These are phyloP conservation scores for Hymenoscyphus infarciens DNA, from an alignment of 2,329 filamentous ascomycete species.

Conservation along the genomic window DNA sequence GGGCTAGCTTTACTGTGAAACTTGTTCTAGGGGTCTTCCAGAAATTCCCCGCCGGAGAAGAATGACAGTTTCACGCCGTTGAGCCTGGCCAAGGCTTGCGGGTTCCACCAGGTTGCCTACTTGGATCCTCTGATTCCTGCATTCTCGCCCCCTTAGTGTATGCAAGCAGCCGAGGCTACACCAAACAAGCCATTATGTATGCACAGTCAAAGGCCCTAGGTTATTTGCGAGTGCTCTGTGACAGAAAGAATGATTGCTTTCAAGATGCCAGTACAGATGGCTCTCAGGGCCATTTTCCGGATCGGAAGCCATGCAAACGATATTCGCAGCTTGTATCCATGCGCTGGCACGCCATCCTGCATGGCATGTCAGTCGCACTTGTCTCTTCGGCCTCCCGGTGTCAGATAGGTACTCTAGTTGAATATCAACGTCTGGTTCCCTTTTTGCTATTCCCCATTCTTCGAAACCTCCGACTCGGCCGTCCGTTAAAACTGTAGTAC, in stretches of 20 bases:
- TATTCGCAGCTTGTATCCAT: slow-evolving; percentile 27
- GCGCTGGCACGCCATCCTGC: slow-evolving; percentile 34
- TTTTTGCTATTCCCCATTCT: slow-evolving; percentile 33
- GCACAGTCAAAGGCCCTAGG: slow-evolving; percentile 11
- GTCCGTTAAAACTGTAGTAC: slow-evolving; percentile 26
- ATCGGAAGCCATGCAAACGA: slow-evolving; percentile 19
- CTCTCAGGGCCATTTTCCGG: slow-evolving; percentile 25
- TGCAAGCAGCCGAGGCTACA: slow-evolving; percentile 18
- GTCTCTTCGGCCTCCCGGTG: slow-evolving; percentile 20
- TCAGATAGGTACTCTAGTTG: slow-evolving; percentile 22
- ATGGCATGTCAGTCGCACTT: slow-evolving; percentile 26
- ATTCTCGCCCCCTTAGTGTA: slow-evolving; percentile 15
- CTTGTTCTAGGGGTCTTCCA: slow-evolving; percentile 29
- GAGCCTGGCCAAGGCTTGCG: slow-evolving; percentile 30
- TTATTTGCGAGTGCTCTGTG: slow-evolving; percentile 16
- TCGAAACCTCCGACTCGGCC: slow-evolving; percentile 30
- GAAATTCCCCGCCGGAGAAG: slow-evolving; percentile 22
- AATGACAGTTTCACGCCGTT: slow-evolving; percentile 15
- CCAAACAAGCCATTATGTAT: slow-evolving; percentile 4
- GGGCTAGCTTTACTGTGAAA: slow-evolving; percentile 15
- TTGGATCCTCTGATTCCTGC: slow-evolving; percentile 7
- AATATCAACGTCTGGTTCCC: slow-evolving; percentile 34
- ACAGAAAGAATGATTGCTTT: slow-evolving; percentile 29
- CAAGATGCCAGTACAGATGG: slow-evolving; percentile 19
- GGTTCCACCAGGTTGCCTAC: slow-evolving; percentile 19